Conservation (phyloP, 441 rosid genomes). For the Adansonia grandidieri region DNA sequence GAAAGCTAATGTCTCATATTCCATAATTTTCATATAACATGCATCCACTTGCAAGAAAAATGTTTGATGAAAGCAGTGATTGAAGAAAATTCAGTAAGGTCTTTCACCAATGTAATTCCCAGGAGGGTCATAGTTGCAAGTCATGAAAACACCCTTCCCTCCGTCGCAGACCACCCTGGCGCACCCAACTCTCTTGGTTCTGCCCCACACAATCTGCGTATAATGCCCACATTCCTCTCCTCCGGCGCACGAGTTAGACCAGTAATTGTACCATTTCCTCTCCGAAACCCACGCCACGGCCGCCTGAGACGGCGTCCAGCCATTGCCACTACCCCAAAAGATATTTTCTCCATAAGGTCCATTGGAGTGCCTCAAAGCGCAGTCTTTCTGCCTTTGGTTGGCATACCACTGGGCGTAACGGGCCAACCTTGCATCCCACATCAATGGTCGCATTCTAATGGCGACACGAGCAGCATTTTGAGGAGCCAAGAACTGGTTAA, state of each 20-base stretch:
- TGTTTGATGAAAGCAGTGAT: slow-evolving; percentile 13
- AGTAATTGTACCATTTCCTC: slow-evolving; percentile 43
- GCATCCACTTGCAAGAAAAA: background rate
- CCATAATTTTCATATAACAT: background rate
- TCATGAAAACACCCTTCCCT: slow-evolving; percentile 73
- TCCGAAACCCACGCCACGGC: slow-evolving; percentile 55
- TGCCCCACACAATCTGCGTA: slow-evolving; percentile 68
- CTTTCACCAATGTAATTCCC: slow-evolving; percentile 84
- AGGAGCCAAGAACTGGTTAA: slow-evolving; percentile 57
- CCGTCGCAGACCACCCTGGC: slow-evolving; percentile 48
- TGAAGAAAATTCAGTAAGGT: slow-evolving; percentile 60
- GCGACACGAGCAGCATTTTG: slow-evolving; percentile 52
- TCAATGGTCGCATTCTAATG: slow-evolving; percentile 44
- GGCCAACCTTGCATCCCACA: slow-evolving; percentile 51
- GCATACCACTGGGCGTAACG: slow-evolving; percentile 59
- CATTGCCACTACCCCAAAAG: slow-evolving; percentile 69
- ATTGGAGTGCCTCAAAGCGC: slow-evolving; percentile 57
- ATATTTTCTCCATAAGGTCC: slow-evolving; percentile 70
- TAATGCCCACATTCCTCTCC: slow-evolving; percentile 68
- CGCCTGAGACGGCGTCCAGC: slow-evolving; percentile 55
- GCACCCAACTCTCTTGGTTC: slow-evolving; percentile 55
- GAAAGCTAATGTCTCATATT: background rate
- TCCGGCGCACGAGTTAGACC: slow-evolving; percentile 46
- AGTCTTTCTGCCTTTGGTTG: slow-evolving; percentile 50
- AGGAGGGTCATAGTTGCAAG: slow-evolving; percentile 91